phyloP scores from a whole-genome alignment of 2,329 filamentous ascomycete genomes.

The Bipolaris sorokiniana region DNA sequence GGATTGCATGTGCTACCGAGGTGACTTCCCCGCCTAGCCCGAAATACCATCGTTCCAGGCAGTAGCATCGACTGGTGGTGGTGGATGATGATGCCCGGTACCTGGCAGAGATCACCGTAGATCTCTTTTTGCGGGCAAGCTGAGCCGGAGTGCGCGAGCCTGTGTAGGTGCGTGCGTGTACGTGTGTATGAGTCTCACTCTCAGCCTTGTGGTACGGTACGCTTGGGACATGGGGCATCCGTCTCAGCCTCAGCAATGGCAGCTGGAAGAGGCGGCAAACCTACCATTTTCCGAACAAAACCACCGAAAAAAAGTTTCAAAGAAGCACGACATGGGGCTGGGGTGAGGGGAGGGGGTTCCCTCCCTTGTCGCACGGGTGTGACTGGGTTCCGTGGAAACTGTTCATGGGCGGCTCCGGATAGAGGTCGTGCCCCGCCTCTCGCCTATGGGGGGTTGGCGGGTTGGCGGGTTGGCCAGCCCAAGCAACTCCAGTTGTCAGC shows the following conservation, averaged over 20 bases:
- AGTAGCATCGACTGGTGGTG: not conserved
- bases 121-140: conserved; percentile 17
- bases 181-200: not conserved
- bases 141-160: conserved; percentile 9
- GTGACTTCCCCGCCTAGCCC: not conserved
- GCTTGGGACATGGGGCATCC: not conserved
- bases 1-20: not conserved
- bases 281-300: not conserved
- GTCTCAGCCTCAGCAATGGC: not conserved
- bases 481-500: not conserved
- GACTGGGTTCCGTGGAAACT: not conserved
- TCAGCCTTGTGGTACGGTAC: not conserved
- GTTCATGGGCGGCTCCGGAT: conserved; percentile 1
- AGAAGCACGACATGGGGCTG: not conserved
- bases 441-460: not conserved
- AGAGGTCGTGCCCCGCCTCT: conserved; percentile 2
- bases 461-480: too few species aligned
- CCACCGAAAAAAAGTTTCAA: not conserved
- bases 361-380: not conserved
- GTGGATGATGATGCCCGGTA: conserved; percentile 14
- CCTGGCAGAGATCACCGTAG: conserved; percentile 29
- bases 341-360: not conserved
- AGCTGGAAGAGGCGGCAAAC: not conserved
- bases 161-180: not conserved
- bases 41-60: not conserved